A percentile compares a stretch with the other conserved stretches of the same genome.
phyloP scores from a whole-genome alignment of 2,329 filamentous ascomycete species.

The Calonectria pauciramosa region DNA sequence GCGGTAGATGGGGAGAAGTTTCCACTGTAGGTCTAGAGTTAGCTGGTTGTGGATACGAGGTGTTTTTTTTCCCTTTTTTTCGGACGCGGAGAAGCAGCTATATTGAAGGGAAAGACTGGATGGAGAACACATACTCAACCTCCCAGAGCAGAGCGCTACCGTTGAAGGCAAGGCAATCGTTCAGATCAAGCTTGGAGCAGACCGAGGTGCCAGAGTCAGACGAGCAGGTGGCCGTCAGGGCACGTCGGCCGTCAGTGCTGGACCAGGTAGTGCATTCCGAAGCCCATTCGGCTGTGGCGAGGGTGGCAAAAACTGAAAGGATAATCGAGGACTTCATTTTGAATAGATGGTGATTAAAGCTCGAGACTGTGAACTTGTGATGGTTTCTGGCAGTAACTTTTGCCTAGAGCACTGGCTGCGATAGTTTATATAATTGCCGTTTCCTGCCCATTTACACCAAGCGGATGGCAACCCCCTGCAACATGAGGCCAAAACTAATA shows the following conservation, averaged over 20 bases:
- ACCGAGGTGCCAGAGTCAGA: background rate
- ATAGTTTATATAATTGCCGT: background rate
- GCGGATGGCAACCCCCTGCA: background rate
- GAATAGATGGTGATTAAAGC: background rate
- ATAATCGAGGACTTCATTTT: constrained; percentile 1
- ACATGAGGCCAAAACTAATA: background rate
- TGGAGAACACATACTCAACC: background rate
- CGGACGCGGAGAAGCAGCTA: too few relatives aligned
- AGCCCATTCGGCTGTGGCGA: background rate
- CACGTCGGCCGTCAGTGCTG: background rate
- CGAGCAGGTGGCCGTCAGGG: constrained; percentile 3
- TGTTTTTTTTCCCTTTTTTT: too few relatives aligned
- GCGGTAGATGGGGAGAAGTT: constrained; percentile 10
- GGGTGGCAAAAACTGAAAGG: background rate
- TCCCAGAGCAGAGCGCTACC: background rate
- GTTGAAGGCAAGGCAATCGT: constrained; percentile 16
- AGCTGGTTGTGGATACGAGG: background rate
- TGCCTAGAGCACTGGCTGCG: background rate
- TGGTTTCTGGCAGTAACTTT: background rate
- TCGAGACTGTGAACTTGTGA: background rate
- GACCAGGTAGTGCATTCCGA: constrained; percentile 11
- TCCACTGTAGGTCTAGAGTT: background rate
- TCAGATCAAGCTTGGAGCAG: constrained; percentile 12
- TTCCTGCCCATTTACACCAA: background rate
- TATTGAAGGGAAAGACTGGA: too few relatives aligned